Evolutionary conservation across 495 filamentous ascomycete species (phyloP), one percentile per base, ranked within the genome.

Genomic region (Letharia lupina): DNA sequence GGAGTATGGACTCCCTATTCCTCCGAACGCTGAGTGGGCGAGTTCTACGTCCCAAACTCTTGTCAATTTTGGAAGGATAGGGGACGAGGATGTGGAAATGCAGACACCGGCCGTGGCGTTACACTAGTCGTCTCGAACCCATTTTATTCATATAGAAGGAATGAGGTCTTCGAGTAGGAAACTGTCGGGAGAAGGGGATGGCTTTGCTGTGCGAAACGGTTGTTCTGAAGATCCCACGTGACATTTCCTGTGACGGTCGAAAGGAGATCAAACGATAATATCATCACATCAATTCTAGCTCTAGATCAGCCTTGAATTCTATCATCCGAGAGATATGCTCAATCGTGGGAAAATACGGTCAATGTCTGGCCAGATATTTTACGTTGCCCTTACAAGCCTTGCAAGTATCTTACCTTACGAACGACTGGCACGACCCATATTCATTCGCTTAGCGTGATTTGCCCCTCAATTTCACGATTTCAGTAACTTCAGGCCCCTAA

Each of bases 11-110:
- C 4, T 42, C 31, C 13, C 35, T 11, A n/a, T 40, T n/a, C 33
- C 40, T 60, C 58, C 6, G 15, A 60, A 31, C 33, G 18, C 58
- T 11, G 12, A 60, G 58, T 60, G 37, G 58, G 37, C 35, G 3
- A 23, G 10, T 3, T 60, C 35, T 10, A 15, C 35, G 4, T 8
- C 35, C 6, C 58, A 4, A 1, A 7, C n/a, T 41, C 41, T 60
- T 11, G 15, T 41, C 23, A 40, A 0, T n/a, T 3, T 54, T 33
- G 11, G 28, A 54, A 54, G 5, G 23, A 28, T 28, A 15, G 50
- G 10, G 23, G 58, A n/a, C 8, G 58, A 60, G 35, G 58, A 60
- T 60, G 20, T 60, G 35, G 58, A 60, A n/a, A 60, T 60, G 58
- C 58, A 60, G 37, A 11, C 13, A n/a, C 35, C 5, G 35, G 2